These are phyloP conservation scores for Corylus heterophylla DNA, from an alignment of 306 rosid species.

Conservation along the genomic window DNA sequence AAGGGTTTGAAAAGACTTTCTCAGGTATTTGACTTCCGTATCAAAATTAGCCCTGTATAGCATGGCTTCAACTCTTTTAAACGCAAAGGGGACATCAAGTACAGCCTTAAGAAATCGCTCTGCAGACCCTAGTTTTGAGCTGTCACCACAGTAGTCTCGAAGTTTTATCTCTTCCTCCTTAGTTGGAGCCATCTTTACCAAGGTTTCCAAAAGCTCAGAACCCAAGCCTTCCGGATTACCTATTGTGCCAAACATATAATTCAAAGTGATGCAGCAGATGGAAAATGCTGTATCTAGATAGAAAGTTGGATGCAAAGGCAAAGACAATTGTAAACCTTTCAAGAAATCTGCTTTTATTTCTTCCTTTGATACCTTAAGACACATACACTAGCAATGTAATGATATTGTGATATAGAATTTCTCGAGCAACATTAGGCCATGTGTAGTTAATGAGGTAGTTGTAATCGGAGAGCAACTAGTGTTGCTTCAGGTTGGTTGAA, in stretches of 20 bases:
- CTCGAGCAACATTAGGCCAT: not conserved
- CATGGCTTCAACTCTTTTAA: conserved; percentile 97
- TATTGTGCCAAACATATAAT: conserved; percentile 36
- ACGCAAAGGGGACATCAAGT: conserved; percentile 88
- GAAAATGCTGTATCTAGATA: conserved; percentile 6
- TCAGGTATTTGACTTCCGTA: conserved; percentile 79
- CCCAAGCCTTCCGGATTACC: conserved; percentile 96
- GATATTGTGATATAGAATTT: not conserved
- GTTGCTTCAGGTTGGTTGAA: not conserved
- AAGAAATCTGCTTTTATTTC: conserved; percentile 9
- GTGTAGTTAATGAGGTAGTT: not conserved
- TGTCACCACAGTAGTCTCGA: conserved; percentile 66
- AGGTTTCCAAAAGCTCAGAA: conserved; percentile 90
- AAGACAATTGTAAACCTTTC: not conserved
- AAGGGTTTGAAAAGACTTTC: conserved; percentile 85
- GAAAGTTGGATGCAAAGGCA: conserved; percentile 2
- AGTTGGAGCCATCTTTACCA: conserved; percentile 99
- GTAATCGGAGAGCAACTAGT: not conserved
- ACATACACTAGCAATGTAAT: not conserved
- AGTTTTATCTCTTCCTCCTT: conserved; percentile 98
- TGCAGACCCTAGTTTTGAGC: conserved; percentile 87
- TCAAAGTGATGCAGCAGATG: conserved; percentile 19
- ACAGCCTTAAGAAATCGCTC: conserved; percentile 92
- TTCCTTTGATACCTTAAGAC: not conserved
- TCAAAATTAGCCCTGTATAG: conserved; percentile 95